Base-by-base conservation (phyloP, 192 early-diverging fungal genomes). In the Backusella luteola region DNA sequence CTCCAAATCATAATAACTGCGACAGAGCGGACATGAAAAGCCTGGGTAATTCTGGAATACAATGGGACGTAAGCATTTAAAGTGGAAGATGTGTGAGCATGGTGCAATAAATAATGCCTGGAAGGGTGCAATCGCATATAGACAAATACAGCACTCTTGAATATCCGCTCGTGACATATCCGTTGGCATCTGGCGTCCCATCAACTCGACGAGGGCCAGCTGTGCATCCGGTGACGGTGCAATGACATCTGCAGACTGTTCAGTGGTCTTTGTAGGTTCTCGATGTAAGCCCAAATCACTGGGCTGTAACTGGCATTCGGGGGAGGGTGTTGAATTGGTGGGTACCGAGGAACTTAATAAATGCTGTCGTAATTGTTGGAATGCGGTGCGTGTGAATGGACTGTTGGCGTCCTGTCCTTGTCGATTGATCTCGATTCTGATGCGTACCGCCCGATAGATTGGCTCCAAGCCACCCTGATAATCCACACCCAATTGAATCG, bases 401-500 rank as follows among this genome's bases (percentile, higher is more conserved):
- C 84, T 86, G 9, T 66, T 75, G 19, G 36, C 11, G 26, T 41
- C 42, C 84, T 92, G 89, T 88, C 87, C 89, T 52, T 88, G 88
- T 53, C 91, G 87, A 79, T 93, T 91, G 70, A 93, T 82, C 80
- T 95, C 93, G n/a, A 94, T 81, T 36, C 91, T 78, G 80, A 97
- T 97, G 78, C 94, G 91, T 6, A 97, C 95, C 72, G 94, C 95
- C 85, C 95, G 93, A 90, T 95, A 97, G 44, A 96, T 95, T 77
- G 96, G 94, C 87, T 81, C 66, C 36, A 81, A 53, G 59, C 95
- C 89, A 42, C 96, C 96, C 84, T 97, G 96, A 81, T 97, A 99
- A 79, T 98, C 97, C 21, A 98, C 93, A 34, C 97, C 97, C 39
- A 99, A 87, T 85, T 99, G 96, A 71, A 99, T 84, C 36, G 97